Base-by-base conservation (phyloP, 2,329 filamentous ascomycete genomes). In the Aspergillus fumigatus region DNA sequence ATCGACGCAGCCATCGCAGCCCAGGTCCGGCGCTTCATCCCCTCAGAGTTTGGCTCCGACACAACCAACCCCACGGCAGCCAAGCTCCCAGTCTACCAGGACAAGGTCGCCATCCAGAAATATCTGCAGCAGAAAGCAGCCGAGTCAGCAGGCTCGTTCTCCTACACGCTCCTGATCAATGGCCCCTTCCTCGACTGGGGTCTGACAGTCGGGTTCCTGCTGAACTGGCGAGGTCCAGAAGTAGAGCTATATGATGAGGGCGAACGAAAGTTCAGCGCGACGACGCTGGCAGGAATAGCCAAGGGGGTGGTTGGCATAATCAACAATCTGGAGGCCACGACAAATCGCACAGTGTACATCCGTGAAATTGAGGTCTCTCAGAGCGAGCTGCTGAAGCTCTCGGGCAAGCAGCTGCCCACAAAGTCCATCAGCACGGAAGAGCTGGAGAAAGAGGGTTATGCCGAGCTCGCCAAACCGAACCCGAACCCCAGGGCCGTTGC, bases 201-300 rank as follows among this genome's bases (percentile, higher is more conserved):
- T 40, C 50, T 76, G 17, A 52, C 67, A 32, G 47, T 68, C 1
- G 70, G 70, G 2, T 80, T 85, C 62, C 50, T 83, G 4, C 51
- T 83, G 1, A 73, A 82, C 55, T 14, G 62, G 1, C 57, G 75
- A 1, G 72, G 75, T 1, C 62, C 63, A 3, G 54, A 43, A 0
- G 72, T 75, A 0, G 73, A 63, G 0, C 63, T 86, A 0, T 78
- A 74, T 55, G 79, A 85, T 57, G 79, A 78, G 1, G 84, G 84
- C 0, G 73, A 84, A 32, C 58, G 60, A 2, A 59, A 68, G 7
- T 80, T 85, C 66, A 80, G 75, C 50, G 54, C 75, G 9, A 82
- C 83, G 0, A 81, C 75, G 0, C 71, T 86, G 0, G 60, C 65
- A 0, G 74, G 75, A 1, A 65, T 85, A 17, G 82, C 69, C 0